A percentile compares a stretch with the other conserved stretches of the same genome.
These are phyloP conservation scores for Toxoplasma gondii DNA, from an alignment of 169 alveolate species.

Conservation along the genomic window DNA sequence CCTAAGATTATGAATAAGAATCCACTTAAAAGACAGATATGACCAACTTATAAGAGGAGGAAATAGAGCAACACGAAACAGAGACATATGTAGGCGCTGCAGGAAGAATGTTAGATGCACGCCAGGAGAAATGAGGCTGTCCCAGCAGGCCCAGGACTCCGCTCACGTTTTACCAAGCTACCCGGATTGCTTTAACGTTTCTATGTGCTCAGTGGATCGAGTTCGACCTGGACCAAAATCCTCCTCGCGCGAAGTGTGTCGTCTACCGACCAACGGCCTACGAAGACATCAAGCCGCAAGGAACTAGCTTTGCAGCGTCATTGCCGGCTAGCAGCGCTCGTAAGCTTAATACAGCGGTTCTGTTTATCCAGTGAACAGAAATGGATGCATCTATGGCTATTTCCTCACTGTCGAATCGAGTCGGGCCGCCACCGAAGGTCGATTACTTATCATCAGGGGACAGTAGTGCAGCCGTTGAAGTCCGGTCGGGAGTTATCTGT, in stretches of 20 bases:
- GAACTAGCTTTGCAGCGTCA: slow-evolving; percentile 44
- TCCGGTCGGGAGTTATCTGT: too few species aligned
- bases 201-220: slow-evolving; percentile 7
- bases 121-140: not conserved
- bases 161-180: not conserved
- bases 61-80: too few species aligned
- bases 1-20: too few species aligned
- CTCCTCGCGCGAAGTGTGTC: slow-evolving; percentile 58
- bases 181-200: not conserved
- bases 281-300: slow-evolving; percentile 58
- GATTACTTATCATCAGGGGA: too few species aligned
- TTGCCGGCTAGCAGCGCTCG: slow-evolving; percentile 61
- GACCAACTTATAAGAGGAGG: too few species aligned
- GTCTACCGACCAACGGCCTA: slow-evolving; percentile 64
- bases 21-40: too few species aligned
- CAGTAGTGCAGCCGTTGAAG: too few species aligned
- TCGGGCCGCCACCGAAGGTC: too few species aligned
- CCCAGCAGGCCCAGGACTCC: not conserved
- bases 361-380: not conserved
- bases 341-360: not conserved
- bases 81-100: not conserved
- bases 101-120: not conserved
- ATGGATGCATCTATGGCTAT: too few species aligned
- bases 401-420: too few species aligned
- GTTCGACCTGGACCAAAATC: slow-evolving; percentile 23